Evolutionary conservation across 805 yeast genomes (phyloP).

Genomic region (Saccharomycopsis sp.): DNA sequence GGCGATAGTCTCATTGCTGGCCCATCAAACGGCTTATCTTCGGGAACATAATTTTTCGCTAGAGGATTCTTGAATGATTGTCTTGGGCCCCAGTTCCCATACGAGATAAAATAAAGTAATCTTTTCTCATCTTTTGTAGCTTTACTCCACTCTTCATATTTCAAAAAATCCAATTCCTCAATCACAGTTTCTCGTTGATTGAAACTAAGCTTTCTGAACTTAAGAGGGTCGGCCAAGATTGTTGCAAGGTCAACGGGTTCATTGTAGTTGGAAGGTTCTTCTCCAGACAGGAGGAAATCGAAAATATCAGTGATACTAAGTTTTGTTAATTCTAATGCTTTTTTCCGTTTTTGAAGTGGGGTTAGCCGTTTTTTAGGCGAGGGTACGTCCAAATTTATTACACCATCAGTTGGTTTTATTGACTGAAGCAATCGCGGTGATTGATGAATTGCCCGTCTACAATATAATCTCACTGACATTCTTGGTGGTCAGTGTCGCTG

Average conservation of each 20-base stretch:
- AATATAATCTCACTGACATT: no score
- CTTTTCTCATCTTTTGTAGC: constrained; percentile 44
- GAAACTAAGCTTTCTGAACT: constrained; percentile 31
- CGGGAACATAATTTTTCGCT: constrained; percentile 35
- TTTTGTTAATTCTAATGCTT: constrained; percentile 25
- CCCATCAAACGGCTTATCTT: constrained; percentile 52
- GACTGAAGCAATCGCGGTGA: not conserved
- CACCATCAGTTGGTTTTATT: constrained; percentile 1
- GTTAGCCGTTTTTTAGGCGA: constrained; percentile 2
- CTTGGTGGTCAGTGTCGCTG: no score
- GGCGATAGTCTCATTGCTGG: constrained; percentile 26
- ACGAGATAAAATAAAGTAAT: constrained; percentile 53
- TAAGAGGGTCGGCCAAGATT: constrained; percentile 33
- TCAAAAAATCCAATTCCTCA: constrained; percentile 42
- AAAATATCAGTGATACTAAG: constrained; percentile 26
- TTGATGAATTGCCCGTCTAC: no score
- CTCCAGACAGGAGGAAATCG: constrained; percentile 25
- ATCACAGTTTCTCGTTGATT: constrained; percentile 53
- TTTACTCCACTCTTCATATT: constrained; percentile 46
- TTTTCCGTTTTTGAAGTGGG: constrained; percentile 16
- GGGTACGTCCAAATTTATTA: not conserved
- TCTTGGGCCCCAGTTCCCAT: constrained; percentile 69
- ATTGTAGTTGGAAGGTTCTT: constrained; percentile 23
- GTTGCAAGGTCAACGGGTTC: constrained; percentile 43
- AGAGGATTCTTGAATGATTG: constrained; percentile 43